Percentiles rank a stretch among this genome's conserved stretches.
Evolutionary conservation across 2,329 filamentous ascomycete genomes (phyloP).

Genomic region (Phyllosticta citriasiana): DNA sequence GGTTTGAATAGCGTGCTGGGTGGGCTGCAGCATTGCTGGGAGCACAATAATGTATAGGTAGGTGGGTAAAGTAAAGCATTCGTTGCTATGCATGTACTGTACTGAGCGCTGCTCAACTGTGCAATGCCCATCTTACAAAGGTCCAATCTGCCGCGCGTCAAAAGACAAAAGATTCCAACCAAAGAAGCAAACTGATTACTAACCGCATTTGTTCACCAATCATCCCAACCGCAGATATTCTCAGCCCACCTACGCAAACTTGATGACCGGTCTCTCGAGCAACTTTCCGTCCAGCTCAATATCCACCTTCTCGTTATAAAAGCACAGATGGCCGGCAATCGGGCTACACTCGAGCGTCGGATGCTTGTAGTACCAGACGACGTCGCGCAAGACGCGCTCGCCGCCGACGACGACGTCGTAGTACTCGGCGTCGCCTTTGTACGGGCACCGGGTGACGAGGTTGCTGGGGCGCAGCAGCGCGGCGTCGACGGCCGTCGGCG

Average conservation of each 20-base stretch:
- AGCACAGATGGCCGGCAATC: slow-evolving; percentile 50
- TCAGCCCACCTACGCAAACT: not conserved
- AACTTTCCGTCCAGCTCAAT: slow-evolving; percentile 47
- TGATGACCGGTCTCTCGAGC: slow-evolving; percentile 15
- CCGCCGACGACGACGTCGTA: slow-evolving; percentile 43
- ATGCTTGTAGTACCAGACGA: slow-evolving; percentile 54
- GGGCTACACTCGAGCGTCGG: slow-evolving; percentile 47
- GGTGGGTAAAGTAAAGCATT: too few species aligned
- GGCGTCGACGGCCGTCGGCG: slow-evolving; percentile 39
- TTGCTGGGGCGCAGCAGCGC: slow-evolving; percentile 42
- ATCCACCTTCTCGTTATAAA: slow-evolving; percentile 60
- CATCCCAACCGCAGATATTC: not conserved
- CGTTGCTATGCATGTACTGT: too few species aligned
- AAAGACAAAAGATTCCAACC: too few species aligned
- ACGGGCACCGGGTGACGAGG: slow-evolving; percentile 51
- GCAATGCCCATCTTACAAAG: too few species aligned
- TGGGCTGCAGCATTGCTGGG: too few species aligned
- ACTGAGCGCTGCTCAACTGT: too few species aligned
- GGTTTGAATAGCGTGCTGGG: too few species aligned
- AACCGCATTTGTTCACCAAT: not conserved
- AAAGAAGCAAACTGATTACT: not conserved
- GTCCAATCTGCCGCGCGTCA: too few species aligned
- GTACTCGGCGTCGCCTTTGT: slow-evolving; percentile 57
- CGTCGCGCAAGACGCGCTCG: slow-evolving; percentile 34
- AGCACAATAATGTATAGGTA: too few species aligned